Evolutionary conservation across 768 basidiomycete genomes (phyloP), one percentile per base, ranked within the genome.

Genomic region (Leucocoprinus birnbaumii): DNA sequence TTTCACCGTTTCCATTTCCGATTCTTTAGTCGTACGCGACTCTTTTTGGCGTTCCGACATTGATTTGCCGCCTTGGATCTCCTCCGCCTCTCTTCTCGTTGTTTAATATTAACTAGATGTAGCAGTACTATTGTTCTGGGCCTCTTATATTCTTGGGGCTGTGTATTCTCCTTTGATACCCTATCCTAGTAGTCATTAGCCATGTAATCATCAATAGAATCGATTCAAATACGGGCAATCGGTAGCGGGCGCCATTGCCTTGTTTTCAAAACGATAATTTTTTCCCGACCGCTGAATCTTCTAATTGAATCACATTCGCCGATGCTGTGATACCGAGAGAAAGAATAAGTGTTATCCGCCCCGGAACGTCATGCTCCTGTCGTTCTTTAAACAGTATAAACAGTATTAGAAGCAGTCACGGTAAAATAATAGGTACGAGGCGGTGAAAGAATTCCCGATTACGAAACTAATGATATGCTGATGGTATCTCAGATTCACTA

Each of bases 91-190:
- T 11, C 22, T 44, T 24, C 24, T 18, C 13, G 24, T 42, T 27
- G 40, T 26, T 16, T 27, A 2, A 24, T 19, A 4, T 27, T 43
- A 24, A 19, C 9, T 37, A 53, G 51, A 53, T 53, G 44, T 53
- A 53, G 52, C 52, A 53, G 35, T 53, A 53, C 18, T 18, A 7
- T 35, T 24, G 14, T 22, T 18, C 22, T 25, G 26, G 42, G 34
- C 44, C 47, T 48, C 41, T 16, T 38, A 4, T 38, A n/a, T 10
- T 38, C 11, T 19, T 19, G 14, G 35, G 38, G 50, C 50, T 37
- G 21, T 53, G 35, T 45, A 53, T 53, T 24, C 41, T 19, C 35
- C 52, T 44, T 14, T 37, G 27, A 53, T 46, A 53, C 52, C 52
- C 27, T 53, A 53, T 10, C 27, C 2, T 51, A 51, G 19, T 38